Evolutionary conservation across 2,329 filamentous ascomycete genomes (phyloP).

Genomic region (Hypoxylon sp.): DNA sequence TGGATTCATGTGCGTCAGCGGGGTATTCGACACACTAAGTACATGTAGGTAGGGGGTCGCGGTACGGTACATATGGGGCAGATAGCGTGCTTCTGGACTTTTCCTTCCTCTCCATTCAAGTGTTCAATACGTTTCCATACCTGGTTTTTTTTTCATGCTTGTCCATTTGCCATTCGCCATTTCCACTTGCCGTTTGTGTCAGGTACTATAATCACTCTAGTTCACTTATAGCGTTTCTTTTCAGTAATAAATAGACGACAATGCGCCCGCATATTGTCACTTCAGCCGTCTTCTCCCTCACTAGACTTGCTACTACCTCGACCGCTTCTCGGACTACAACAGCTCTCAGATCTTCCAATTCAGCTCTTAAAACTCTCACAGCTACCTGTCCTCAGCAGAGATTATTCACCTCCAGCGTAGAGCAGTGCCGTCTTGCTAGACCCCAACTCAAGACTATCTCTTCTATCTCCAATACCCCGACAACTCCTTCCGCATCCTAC

Average conservation of each 20-base stretch:
- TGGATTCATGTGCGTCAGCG: conserved; percentile 41
- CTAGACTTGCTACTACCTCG: conserved; percentile 42
- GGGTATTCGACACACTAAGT: conserved; percentile 40
- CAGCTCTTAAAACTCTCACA: conserved; percentile 25
- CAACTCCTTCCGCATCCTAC: conserved; percentile 31
- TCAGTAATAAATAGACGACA: conserved; percentile 48
- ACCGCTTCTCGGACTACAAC: conserved; percentile 23
- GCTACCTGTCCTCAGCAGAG: conserved; percentile 43
- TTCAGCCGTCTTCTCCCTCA: conserved; percentile 48
- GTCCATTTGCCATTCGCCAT: conserved; percentile 3
- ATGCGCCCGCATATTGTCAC: conserved; percentile 52
- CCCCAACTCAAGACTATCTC: conserved; percentile 18
- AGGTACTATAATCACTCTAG: conserved; percentile 1
- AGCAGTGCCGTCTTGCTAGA: conserved; percentile 35
- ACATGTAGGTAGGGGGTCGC: background rate
- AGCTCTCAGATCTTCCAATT: conserved; percentile 16
- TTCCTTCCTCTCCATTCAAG: conserved; percentile 25
- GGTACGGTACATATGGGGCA: conserved; percentile 24
- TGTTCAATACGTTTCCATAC: conserved; percentile 6
- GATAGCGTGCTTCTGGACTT: conserved; percentile 36
- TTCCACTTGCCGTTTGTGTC: conserved; percentile 31
- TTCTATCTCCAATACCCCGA: conserved; percentile 4
- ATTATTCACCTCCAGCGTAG: conserved; percentile 47
- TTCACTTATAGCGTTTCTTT: conserved; percentile 14
- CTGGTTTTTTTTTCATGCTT: conserved; percentile 3